A percentile compares a stretch with the other conserved stretches of the same genome.
Conservation (phyloP, 1,284 basidiomycete genomes). For the Sphagnurus paluster region DNA sequence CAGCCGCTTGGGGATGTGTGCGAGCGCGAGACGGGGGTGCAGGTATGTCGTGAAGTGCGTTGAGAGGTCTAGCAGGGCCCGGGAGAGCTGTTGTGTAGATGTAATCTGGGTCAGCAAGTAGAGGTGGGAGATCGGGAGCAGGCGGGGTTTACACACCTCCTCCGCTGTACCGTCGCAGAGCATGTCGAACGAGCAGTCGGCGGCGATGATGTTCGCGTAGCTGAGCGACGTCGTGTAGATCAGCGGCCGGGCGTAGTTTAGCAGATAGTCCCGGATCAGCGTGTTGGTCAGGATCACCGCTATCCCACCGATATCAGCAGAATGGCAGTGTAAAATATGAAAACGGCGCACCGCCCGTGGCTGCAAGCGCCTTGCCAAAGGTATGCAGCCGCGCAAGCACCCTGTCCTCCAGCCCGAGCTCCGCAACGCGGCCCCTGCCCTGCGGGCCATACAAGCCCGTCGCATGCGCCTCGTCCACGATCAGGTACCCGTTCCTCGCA, state of each 20-base stretch:
- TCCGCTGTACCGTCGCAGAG: constrained; percentile 70
- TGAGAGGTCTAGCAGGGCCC: constrained; percentile 32
- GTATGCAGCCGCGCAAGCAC: constrained; percentile 69
- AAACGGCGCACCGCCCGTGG: constrained; percentile 70
- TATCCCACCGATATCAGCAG: constrained; percentile 29
- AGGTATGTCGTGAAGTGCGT: constrained; percentile 29
- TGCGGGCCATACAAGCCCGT: constrained; percentile 82
- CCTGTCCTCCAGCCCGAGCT: constrained; percentile 62
- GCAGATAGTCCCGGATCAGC: constrained; percentile 78
- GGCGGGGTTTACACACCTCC: constrained; percentile 26
- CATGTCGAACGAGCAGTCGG: constrained; percentile 78
- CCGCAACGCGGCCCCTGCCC: constrained; percentile 68
- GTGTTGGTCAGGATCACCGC: constrained; percentile 79
- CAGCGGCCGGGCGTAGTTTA: constrained; percentile 92
- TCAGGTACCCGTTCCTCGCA: constrained; percentile 61
- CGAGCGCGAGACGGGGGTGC: constrained; percentile 31
- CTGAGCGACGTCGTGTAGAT: constrained; percentile 88
- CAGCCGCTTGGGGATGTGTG: constrained; percentile 39
- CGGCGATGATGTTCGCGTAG: constrained; percentile 72
- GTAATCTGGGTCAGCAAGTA: not conserved
- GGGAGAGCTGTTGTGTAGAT: constrained; percentile 29
- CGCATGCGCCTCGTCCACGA: constrained; percentile 90
- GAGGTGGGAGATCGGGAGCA: not conserved
- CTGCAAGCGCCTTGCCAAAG: constrained; percentile 54
- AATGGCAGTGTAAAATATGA: constrained; percentile 2